Evolutionary conservation across 768 basidiomycete genomes (phyloP), one percentile per base, ranked within the genome.

Genomic region (Russula compacta): DNA sequence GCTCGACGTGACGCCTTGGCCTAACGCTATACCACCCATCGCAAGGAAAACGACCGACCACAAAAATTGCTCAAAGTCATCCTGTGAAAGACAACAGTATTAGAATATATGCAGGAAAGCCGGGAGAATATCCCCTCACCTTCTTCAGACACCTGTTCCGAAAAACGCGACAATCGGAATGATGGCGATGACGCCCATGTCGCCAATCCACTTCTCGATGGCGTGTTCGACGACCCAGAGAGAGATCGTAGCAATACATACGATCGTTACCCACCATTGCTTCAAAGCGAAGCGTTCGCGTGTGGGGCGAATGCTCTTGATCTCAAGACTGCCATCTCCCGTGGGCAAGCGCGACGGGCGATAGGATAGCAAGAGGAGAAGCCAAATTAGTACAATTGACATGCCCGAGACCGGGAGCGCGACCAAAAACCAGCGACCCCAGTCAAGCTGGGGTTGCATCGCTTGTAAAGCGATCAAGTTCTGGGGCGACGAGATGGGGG

Each of bases 101-200:
- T 11, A 39, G 24, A 35, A 48, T 3, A n/a, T n/a, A 32, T 24
- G 14, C 1, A 33, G 6, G 42, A 11, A 55, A 6, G 3, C 1
- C 11, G 2, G n/a, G 24, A 5, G 17, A 46, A 33, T 38, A 11
- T n/a, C 47, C 75, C 35, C 39, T 51, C 60, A 90, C 93, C 87
- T 98, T 98, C 68, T 93, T 92, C 50, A 99, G 75, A 98, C 84
- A 0, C 92, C 92, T 0, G 93, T 91, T 6, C 89, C 88, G 72
- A 98, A 99, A 77, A 99, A 98, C 1, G 88, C 87, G 6, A 98
- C 79, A 48, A 98, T 80, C 0, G 95, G 97, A 48, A 99, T 79
- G 66, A 98, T 84, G 2, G 95, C 95, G 65, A 99, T 94, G 67
- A 98, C 81, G 35, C 97, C 97, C 95, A 98, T 99, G 71, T 98